Conservation (phyloP, 2,329 filamentous ascomycete species). For the Tolypocladium amazonense region DNA sequence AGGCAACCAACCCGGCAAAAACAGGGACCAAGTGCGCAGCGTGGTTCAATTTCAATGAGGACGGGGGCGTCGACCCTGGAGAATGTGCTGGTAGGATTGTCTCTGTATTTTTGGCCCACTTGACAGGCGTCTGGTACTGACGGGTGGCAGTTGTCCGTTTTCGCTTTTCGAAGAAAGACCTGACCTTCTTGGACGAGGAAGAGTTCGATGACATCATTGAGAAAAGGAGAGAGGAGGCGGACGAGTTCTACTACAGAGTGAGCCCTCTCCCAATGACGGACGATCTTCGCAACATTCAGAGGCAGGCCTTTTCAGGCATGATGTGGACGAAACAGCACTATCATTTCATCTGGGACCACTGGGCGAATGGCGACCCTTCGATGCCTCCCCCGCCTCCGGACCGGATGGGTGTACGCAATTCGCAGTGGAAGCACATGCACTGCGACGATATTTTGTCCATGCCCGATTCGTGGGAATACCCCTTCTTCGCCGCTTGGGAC, state of each 20-base stretch:
- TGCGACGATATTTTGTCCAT: constrained; percentile 93
- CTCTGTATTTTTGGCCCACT: too few relatives aligned
- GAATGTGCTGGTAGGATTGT: constrained; percentile 70
- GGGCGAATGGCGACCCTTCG: constrained; percentile 86
- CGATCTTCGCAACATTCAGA: constrained; percentile 87
- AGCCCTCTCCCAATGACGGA: constrained; percentile 90
- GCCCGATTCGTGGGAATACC: constrained; percentile 98
- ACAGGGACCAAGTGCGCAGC: constrained; percentile 82
- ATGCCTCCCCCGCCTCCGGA: constrained; percentile 77
- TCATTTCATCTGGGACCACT: constrained; percentile 94
- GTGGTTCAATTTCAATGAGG: constrained; percentile 88
- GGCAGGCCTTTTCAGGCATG: constrained; percentile 92
- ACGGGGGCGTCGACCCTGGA: constrained; percentile 74
- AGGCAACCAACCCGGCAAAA: constrained; percentile 68
- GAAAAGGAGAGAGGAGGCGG: constrained; percentile 74
- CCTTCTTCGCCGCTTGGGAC: constrained; percentile 96
- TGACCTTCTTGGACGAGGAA: constrained; percentile 82
- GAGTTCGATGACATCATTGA: constrained; percentile 86
- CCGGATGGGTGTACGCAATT: constrained; percentile 73
- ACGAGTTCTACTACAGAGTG: constrained; percentile 91
- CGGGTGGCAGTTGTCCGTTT: constrained; percentile 66
- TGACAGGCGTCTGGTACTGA: neutral
- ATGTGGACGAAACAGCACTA: constrained; percentile 98
- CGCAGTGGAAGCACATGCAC: constrained; percentile 89
- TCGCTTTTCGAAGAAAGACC: constrained; percentile 65